These are phyloP conservation scores for Pharnaceum exiguum DNA, from an alignment of 148 eudicot genomes.

Conservation along the genomic window DNA sequence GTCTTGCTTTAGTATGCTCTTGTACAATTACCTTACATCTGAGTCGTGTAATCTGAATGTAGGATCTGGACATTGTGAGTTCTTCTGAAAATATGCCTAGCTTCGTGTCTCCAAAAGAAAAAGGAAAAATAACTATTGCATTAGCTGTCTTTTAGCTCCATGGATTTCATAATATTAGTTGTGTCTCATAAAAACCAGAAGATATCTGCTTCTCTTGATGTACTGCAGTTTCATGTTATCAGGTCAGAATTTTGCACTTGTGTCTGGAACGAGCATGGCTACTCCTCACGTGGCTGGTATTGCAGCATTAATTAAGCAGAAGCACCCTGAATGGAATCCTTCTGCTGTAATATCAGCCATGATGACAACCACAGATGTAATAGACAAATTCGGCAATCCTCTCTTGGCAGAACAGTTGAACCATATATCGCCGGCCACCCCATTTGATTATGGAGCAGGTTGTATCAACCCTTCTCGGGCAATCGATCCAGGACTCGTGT, in stretches of 20 bases:
- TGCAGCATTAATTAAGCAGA: slow-evolving; percentile 62
- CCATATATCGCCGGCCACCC: slow-evolving; percentile 43
- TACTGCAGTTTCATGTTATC: slow-evolving; percentile 5
- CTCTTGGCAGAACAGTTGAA: slow-evolving; percentile 44
- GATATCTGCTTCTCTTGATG: background rate
- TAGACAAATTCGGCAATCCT: slow-evolving; percentile 36
- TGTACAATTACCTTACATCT: no score
- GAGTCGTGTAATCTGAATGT: no score
- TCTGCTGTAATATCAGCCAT: slow-evolving; percentile 56
- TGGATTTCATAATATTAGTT: no score
- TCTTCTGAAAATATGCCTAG: no score
- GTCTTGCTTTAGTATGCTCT: no score
- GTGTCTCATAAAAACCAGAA: background rate
- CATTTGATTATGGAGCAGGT: slow-evolving; percentile 61
- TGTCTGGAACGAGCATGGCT: slow-evolving; percentile 79
- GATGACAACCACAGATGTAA: slow-evolving; percentile 56
- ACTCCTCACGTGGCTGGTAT: slow-evolving; percentile 63
- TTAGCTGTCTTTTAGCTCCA: no score
- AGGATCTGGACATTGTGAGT: no score
- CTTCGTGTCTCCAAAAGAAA: no score
- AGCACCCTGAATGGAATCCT: slow-evolving; percentile 56
- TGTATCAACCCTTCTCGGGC: slow-evolving; percentile 46
- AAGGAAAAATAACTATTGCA: no score
- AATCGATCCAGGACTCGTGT: slow-evolving; percentile 55
- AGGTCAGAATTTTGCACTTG: slow-evolving; percentile 60